Conservation (phyloP, 1,284 basidiomycete genomes). For the Trichosporon sp. region DNA sequence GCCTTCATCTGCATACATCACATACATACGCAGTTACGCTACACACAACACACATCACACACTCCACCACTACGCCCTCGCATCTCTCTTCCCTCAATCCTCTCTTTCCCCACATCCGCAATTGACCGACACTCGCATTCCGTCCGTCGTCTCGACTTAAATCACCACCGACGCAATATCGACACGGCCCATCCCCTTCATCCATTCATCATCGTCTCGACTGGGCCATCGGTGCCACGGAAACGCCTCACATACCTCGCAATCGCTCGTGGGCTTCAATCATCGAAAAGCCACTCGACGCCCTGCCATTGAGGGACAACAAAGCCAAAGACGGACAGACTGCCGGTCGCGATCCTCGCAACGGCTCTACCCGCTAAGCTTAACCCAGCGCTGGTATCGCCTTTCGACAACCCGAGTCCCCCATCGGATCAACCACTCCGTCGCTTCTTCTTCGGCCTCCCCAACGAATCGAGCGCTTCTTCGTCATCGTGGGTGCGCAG, state of each 20-base stretch:
- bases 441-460: not conserved
- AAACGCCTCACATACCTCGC: not conserved
- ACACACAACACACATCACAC: not conserved
- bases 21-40: constrained; percentile 4
- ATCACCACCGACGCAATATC: not conserved
- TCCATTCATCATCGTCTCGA: not conserved
- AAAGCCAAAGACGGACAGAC: constrained; percentile 1
- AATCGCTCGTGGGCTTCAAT: not conserved
- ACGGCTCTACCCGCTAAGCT: constrained; percentile 1
- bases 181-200: not conserved
- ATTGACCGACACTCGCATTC: not conserved
- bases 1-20: not conserved
- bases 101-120: not conserved
- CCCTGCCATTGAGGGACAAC: not conserved
- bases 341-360: not conserved
- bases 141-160: not conserved
- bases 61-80: not conserved
- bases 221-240: not conserved
- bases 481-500: not conserved
- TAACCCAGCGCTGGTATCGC: constrained; percentile 1
- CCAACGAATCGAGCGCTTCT: not conserved
- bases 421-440: not conserved
- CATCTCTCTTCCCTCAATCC: not conserved
- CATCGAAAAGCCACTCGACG: not conserved
- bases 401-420: not conserved